Evolutionary conservation across 805 yeast species (phyloP), one percentile per base, ranked within the genome.

Genomic region (Yarrowia sp.): DNA sequence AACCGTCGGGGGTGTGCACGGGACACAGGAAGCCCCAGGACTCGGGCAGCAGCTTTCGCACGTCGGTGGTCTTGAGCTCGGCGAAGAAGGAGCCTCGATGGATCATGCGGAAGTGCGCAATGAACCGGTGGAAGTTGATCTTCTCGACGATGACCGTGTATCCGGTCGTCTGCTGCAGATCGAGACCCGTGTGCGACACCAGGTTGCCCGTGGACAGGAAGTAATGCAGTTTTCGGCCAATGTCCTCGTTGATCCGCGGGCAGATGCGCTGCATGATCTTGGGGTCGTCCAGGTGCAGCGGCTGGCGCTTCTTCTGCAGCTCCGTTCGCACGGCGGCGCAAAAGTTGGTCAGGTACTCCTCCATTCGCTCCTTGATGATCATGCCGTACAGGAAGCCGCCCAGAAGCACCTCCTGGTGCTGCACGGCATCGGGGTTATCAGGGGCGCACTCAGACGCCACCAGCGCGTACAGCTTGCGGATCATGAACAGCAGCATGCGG

Each of bases 61-160:
- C 99, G 1, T 98, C 90, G 30, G 99, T 95, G 49, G 99, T 95
- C 78, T 95, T 95, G 80, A 95, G 85, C 79, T 94, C 97, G 53
- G 99, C 98, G 78, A 95, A 95, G 87, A 95, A 95, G 72, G 98
- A 92, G 79, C 99, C 99, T 86, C 99, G 90, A 80, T 95, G 99
- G 66, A 95, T 98, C 99, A 95, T 95, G 81, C 99, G 84, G 85
- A 95, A 95, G 82, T 95, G 99, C n/a, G 98, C 88, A 71, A 95
- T 87, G 82, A 95, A 95, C 76, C 99, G 89, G 79, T 95, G 90
- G 84, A 92, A 95, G 78, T 95, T 95, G 79, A 95, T 95, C 80
- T 95, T 95, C 81, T 95, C 99, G 3, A 98, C 99, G 70, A 95
- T 98, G 72, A 95, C 99, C 0, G 99, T 95, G 79, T 91, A 95